Evolutionary conservation across 371 early-diverging fungal genomes (phyloP).

Genomic region (Mortierella sp.): DNA sequence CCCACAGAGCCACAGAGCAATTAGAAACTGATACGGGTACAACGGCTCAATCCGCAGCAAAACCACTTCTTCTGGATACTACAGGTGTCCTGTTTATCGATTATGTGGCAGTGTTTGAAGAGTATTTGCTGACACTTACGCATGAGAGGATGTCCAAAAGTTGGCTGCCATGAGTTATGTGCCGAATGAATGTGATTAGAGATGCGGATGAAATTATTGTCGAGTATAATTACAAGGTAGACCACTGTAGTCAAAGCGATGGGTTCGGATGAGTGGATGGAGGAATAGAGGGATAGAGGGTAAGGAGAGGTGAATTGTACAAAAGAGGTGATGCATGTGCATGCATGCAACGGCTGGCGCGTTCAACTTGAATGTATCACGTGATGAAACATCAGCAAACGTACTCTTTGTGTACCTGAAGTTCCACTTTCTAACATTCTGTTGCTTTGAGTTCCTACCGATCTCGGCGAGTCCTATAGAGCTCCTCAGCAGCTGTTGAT

Average conservation of each 20-base stretch:
- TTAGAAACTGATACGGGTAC: neutral
- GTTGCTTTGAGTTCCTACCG: too few species aligned
- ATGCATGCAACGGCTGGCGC: neutral
- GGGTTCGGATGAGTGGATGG: neutral
- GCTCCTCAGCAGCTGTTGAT: too few species aligned
- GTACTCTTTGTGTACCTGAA: too few species aligned
- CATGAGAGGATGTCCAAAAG: slow-evolving; percentile 82
- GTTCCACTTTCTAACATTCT: too few species aligned
- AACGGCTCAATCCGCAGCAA: neutral
- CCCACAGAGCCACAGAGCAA: neutral
- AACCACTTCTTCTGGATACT: neutral
- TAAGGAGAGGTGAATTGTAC: neutral
- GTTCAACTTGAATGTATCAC: neutral
- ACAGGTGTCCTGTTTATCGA: too few species aligned
- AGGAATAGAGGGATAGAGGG: neutral
- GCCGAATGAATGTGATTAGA: neutral
- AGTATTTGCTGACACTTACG: slow-evolving; percentile 55
- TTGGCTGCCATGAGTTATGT: slow-evolving; percentile 76
- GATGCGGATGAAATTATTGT: slow-evolving; percentile 11
- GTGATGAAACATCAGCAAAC: too few species aligned
- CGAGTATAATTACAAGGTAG: neutral
- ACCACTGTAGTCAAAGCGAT: neutral
- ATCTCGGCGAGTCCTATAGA: too few species aligned
- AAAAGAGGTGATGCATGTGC: neutral
- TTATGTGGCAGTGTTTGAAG: neutral